These are phyloP conservation scores for Blastomyces percursus DNA, from an alignment of 2,329 filamentous ascomycete genomes.

Conservation along the genomic window DNA sequence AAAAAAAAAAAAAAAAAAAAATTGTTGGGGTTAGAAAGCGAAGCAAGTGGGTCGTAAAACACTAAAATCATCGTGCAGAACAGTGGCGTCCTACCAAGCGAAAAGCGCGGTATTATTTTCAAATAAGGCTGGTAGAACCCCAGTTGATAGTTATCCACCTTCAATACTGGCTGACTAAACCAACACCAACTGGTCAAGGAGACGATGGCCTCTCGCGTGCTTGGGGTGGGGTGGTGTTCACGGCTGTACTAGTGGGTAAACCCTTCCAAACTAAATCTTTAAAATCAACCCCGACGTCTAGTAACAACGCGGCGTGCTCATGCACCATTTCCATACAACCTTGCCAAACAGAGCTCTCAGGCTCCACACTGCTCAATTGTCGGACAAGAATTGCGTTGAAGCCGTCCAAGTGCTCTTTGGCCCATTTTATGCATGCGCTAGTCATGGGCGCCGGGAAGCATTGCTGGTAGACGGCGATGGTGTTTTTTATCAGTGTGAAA, in stretches of 20 bases:
- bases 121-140: background rate
- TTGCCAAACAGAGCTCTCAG: constrained; percentile 63
- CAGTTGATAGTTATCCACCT: background rate
- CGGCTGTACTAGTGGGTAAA: background rate
- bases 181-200: background rate
- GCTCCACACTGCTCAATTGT: constrained; percentile 78
- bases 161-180: background rate
- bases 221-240: background rate
- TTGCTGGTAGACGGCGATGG: constrained; percentile 72
- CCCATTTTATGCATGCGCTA: constrained; percentile 95
- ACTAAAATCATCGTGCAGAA: background rate
- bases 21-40: background rate
- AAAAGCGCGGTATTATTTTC: background rate
- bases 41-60: background rate
- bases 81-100: background rate
- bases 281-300: constrained; percentile 84
- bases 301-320: constrained; percentile 67
- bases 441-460: constrained; percentile 82
- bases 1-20: background rate
- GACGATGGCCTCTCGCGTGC: background rate
- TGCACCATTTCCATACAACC: constrained; percentile 73
- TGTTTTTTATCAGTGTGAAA: constrained; percentile 89
- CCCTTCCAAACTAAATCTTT: constrained; percentile 54
- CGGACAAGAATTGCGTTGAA: constrained; percentile 76
- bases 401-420: constrained; percentile 84